Base-by-base conservation (phyloP, 768 basidiomycete genomes). In the Termitomyces sp. region DNA sequence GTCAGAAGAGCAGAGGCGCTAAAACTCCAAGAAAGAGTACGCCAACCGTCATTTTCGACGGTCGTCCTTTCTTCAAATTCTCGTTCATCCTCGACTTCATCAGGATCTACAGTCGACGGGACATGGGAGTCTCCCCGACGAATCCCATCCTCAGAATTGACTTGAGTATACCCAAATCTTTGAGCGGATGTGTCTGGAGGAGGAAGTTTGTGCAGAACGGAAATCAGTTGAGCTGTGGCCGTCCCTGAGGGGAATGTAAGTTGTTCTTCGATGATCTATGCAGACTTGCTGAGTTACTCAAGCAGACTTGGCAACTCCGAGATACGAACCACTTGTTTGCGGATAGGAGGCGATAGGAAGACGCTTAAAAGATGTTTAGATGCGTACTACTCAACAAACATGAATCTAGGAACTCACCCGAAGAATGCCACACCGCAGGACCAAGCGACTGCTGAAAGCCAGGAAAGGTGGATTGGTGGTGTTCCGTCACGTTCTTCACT, bases 221-320 rank as follows among this genome's bases (percentile, higher is more conserved):
- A 89, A 47, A 98, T 93, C 12, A 98, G 79, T 63, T 97, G 95
- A 5, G 95, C 95, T 1, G 96, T 98, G 1, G 95, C 95, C 16
- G 95, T 96, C 32, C 96, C 96, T 1, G 92, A 94, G 2, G 96
- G 96, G 65, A 98, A 98, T 2, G 90, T 79, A 4, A 98, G 85
- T 70, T 96, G 87, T 71, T 98, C 96, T 68, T 95, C 89, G 42
- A 98, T 85, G 58, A 98, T 94, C 91, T 94, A 61, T 14, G 32
- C 8, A 47, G 27, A 24, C 14, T 39, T 32, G 13, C 10, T 58
- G 13, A 61, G 53, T 36, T 20, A 62, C 56, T 55, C 45, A 22
- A 59, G 18, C 20, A 62, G 49, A 39, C 22, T 55, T n/a, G 30
- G 18, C 22, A 8, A 49, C 36, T 51, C 40, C 47, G 34, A 46